Evolutionary conservation across 257 asterid genomes (phyloP), one percentile per base, ranked within the genome.

Genomic region (Mitragyna speciosa): DNA sequence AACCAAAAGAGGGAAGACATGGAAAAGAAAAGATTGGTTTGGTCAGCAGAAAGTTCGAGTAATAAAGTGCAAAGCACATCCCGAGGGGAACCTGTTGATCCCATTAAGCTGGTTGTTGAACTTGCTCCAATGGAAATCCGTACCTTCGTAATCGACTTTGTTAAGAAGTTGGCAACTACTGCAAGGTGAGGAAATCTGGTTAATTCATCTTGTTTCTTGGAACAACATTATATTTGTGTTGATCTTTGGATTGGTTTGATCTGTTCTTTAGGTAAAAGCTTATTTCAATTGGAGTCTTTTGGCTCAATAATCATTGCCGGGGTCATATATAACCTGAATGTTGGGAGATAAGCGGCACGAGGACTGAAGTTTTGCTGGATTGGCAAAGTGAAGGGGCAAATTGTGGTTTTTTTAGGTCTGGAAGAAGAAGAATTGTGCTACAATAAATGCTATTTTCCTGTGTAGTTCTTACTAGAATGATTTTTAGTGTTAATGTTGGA

Each of bases 51-150:
- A 82, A 85, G 89, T 70, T 85, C 88, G 66, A 80, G 72, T 52
- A 45, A 84, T 15, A 41, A 82, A 68, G 48, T 41, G 20, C 72
- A 56, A 24, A 79, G 77, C 2, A 78, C 59, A 20, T 61, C 31
- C 39, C 86, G 95, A 90, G 96, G 99, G 2, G 86, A 84, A 39
- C 92, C 98, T 15, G 82, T 96, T 7, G 92, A 91, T 82, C 96
- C 96, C 10, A 45, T 45, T 11, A 79, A 88, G 82, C 75, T 94
- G 83, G 81, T 81, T 11, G 95, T 91, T 56, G 93, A 96, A 79
- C 95, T 96, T 2, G 89, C 90, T 19, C 97, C 98, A 1, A 90
- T 94, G 97, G 99, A 96, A 84, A 89, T 96, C 12, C 95, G 97
- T 16, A 96, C 96, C 45, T 96, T 96, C 78, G 56, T 89, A 75